phyloP scores from a whole-genome alignment of 352 stramenopile species.

The Phytophthora tentaculata region DNA sequence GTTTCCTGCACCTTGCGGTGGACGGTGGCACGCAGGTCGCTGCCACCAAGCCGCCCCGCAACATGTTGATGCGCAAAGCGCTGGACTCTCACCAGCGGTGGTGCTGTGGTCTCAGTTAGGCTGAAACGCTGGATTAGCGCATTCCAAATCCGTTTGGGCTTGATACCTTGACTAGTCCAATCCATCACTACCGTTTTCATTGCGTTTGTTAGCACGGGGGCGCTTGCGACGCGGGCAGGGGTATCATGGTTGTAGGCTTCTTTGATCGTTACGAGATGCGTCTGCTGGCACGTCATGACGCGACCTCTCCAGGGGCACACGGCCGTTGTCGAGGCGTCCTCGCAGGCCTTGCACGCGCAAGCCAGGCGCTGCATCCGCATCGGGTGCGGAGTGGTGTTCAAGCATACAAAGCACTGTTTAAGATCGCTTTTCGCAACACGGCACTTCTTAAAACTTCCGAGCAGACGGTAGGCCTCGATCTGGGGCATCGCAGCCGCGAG shows the following conservation, averaged over 20 bases:
- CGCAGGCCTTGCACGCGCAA: slow-evolving; percentile 5
- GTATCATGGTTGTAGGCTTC: slow-evolving; percentile 16
- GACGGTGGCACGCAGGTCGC: slow-evolving; percentile 1
- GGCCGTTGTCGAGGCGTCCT: background rate
- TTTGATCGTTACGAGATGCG: slow-evolving; percentile 7
- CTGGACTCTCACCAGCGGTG: background rate
- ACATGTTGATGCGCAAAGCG: slow-evolving; percentile 18
- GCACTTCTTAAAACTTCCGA: slow-evolving; percentile 1
- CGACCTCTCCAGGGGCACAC: slow-evolving; percentile 14
- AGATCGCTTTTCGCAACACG: slow-evolving; percentile 12
- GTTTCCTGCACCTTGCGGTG: background rate
- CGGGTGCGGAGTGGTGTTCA: background rate
- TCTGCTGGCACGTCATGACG: slow-evolving; percentile 14
- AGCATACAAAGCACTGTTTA: slow-evolving; percentile 4
- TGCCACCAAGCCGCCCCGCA: slow-evolving; percentile 6
- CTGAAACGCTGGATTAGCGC: slow-evolving; percentile 10
- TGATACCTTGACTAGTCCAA: too few relatives aligned
- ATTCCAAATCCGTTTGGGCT: too few relatives aligned
- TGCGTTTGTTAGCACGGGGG: slow-evolving; percentile 5
- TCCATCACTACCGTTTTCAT: slow-evolving; percentile 18
- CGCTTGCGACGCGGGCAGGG: background rate
- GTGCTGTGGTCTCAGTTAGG: background rate
- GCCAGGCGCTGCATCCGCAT: slow-evolving; percentile 4
- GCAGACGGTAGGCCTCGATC: background rate
- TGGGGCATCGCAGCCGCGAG: background rate